A percentile compares a stretch with the other conserved stretches of the same genome.
Conservation (phyloP, 83 land plant species). For the Picea engelmannii region DNA sequence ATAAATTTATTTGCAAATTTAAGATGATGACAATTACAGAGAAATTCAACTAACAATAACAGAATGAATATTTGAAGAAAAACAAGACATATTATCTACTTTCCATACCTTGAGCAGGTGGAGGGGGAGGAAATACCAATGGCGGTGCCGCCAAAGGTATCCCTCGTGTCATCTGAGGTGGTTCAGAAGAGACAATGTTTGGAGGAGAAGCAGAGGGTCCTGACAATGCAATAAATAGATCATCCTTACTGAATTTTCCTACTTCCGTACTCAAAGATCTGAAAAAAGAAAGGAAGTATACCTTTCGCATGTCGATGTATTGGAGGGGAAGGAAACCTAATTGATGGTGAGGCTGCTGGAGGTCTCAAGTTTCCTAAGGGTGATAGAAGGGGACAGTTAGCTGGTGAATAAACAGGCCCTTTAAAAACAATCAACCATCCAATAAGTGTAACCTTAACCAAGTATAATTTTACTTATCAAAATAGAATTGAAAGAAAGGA, state of each 20-base stretch:
- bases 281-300: background rate
- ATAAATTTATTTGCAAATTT: background rate
- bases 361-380: too few species aligned
- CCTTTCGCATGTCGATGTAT: background rate
- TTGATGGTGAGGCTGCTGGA: constrained; percentile 12
- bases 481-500: too few species aligned
- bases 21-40: background rate
- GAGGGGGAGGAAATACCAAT: constrained; percentile 20
- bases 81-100: background rate
- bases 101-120: constrained; percentile 16
- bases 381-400: too few species aligned
- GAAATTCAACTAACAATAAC: background rate
- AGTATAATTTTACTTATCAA: too few species aligned
- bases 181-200: constrained; percentile 11
- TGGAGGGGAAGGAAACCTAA: background rate
- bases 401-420: too few species aligned
- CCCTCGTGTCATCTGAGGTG: background rate
- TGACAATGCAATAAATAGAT: constrained; percentile 1
- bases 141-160: constrained; percentile 6
- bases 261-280: background rate
- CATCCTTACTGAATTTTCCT: background rate
- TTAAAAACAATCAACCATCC: too few species aligned
- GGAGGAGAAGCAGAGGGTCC: constrained; percentile 13
- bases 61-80: background rate
- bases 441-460: too few species aligned